A percentile compares a stretch with the other conserved stretches of the same genome.
These are phyloP conservation scores for Geranium incanum DNA, from an alignment of 441 rosid genomes.

Conservation along the genomic window DNA sequence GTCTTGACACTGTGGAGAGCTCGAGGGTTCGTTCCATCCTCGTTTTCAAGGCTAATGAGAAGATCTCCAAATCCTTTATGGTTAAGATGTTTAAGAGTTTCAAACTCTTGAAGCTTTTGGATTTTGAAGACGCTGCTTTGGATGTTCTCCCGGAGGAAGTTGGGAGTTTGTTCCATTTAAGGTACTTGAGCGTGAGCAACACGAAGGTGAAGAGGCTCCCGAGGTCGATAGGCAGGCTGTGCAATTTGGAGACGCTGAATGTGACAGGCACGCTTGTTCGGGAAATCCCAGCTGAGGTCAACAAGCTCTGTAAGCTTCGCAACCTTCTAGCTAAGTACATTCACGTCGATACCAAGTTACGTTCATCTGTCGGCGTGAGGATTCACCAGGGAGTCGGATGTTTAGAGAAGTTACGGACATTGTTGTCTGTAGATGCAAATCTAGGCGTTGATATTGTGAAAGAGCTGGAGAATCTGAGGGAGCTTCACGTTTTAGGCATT, in stretches of 20 bases:
- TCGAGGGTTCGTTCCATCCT: not conserved
- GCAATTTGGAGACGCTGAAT: conserved; percentile 15
- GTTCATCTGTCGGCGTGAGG: not conserved
- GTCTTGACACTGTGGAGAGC: not conserved
- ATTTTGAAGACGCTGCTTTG: conserved; percentile 7
- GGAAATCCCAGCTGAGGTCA: conserved; percentile 9
- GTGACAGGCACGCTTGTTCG: conserved; percentile 3
- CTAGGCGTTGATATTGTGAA: not conserved
- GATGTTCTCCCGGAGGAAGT: conserved; percentile 8
- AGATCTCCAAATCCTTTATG: not conserved
- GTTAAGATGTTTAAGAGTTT: not conserved
- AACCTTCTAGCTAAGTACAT: not conserved
- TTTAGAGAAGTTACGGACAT: conserved; percentile 2
- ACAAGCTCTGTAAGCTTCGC: not conserved
- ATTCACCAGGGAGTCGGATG: conserved; percentile 5
- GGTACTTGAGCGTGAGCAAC: conserved; percentile 6
- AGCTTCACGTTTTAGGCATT: conserved; percentile 13
- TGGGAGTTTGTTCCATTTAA: conserved; percentile 17
- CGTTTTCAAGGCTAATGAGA: not conserved
- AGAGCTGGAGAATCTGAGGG: conserved; percentile 1
- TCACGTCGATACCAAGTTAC: not conserved
- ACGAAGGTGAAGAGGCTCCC: conserved; percentile 16
- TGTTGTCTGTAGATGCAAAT: not conserved
- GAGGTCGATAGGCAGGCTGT: conserved; percentile 13
- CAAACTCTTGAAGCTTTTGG: conserved; percentile 10